These are phyloP conservation scores for Boletus coccyginus DNA, from an alignment of 768 basidiomycete genomes.

Conservation along the genomic window DNA sequence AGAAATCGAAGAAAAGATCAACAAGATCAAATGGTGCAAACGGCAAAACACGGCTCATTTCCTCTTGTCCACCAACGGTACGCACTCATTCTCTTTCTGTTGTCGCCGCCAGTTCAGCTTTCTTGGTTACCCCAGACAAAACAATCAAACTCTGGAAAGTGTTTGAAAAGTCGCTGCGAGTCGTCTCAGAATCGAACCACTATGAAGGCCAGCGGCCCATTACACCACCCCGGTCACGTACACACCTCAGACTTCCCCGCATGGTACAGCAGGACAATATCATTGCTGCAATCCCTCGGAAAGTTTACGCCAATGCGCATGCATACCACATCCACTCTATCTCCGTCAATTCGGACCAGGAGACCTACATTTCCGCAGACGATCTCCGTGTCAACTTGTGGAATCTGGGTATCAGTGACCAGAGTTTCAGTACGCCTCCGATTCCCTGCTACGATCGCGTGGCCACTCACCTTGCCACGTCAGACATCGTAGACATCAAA, in stretches of 20 bases:
- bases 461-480: conserved; percentile 4
- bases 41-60: conserved; percentile 98
- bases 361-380: conserved; percentile 99
- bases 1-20: conserved; percentile 99
- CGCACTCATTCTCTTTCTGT: conserved; percentile 14
- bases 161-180: conserved; percentile 95
- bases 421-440: conserved; percentile 88
- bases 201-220: conserved; percentile 72
- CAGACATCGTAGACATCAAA: conserved; percentile 99
- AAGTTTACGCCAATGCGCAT: conserved; percentile 98
- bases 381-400: conserved; percentile 96
- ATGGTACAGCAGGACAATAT: conserved; percentile 96
- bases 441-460: neutral
- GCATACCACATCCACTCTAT: conserved; percentile 99
- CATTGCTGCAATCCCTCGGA: conserved; percentile 96
- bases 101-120: neutral
- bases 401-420: conserved; percentile 98
- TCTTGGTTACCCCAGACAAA: conserved; percentile 65
- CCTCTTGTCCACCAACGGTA: conserved; percentile 94
- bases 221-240: conserved; percentile 54
- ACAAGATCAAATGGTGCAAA: conserved; percentile 99
- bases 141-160: conserved; percentile 99
- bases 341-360: conserved; percentile 98
- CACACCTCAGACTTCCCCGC: conserved; percentile 80
- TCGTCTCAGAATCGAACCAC: conserved; percentile 96